Base-by-base conservation (phyloP, 2,329 filamentous ascomycete species). In the Penicillium sp. region DNA sequence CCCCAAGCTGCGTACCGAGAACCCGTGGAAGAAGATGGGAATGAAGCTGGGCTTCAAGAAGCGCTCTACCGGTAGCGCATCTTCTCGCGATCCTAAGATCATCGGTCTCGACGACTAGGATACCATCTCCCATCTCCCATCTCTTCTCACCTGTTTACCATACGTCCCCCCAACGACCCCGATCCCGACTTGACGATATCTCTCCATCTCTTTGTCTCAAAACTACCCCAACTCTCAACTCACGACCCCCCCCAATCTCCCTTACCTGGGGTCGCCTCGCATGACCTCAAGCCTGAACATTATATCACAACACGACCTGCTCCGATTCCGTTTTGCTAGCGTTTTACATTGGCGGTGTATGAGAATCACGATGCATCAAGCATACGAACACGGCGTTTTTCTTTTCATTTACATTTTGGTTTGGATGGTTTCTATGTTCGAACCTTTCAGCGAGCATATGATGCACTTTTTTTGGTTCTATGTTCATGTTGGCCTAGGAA, bases 11-110 rank as follows among this genome's bases (percentile, higher is more conserved):
- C 73, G 76, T 59, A 67, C 75, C 58, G 77, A 81, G 50, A 80
- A 80, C 62, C 76, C 78, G 5, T 82, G 80, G 79, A 82, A 80
- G 68, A 81, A 81, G 62, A 80, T 81, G 78, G 78, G 78, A 3
- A 77, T 80, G 72, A 81, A 80, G 65, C 67, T 82, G 53, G 75
- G 75, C 14, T 77, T 76, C 58, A 77, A 76, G 60, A 77, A 77
- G 62, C 70, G 69, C 23, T 69, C 71, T 21, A 61, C 61, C 25
- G 67, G 62, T 46, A 61, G 62, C 23, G 67, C 62, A 48, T 53
- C 58, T 16, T 57, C 58, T 33, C 63, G 65, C 10, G 65, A 67
- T 49, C 62, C 62, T 1, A 67, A 60, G 51, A 62, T 66, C 25
- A 35, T 67, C 44, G 62, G 60, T 46, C 45, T 67, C 14, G 65